Base-by-base conservation (phyloP, 2,329 filamentous ascomycete species). In the Paecilomyces fulvus region DNA sequence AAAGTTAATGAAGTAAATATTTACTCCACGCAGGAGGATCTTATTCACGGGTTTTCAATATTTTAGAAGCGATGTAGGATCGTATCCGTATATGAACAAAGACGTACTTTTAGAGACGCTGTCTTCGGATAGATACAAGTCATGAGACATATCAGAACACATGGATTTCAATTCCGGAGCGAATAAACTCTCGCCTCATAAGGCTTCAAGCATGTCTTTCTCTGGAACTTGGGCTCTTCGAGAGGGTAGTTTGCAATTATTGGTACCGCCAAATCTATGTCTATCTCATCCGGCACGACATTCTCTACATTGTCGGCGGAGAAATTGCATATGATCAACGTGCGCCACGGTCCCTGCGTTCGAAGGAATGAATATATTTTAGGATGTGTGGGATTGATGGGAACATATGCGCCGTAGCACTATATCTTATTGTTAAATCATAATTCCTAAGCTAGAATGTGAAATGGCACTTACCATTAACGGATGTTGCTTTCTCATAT, bases 401-500 rank as follows among this genome's bases (percentile, higher is more conserved):
- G 60, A 5, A 62, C 56, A 33, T 59, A 62, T 31, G 59, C 55
- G 28, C 59, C 60, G 31, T 62, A 60, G 49, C 54, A 59, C 60
- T 62, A 14, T 17, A 17, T 25, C n/a, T 14, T 14, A 3, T 31
- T 10, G 55, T 56, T 30, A 56, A 30, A 10, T 54, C 20, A 25
- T 20, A 52, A 25, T 11, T 30, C 4, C 20, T 21, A 30, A n/a
- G 4, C 7, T 28, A 37, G 11, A 30, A 7, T 8, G 14, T 30
- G 2, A 53, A 17, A 31, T n/a, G 7, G 3, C 9, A 17, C 53
- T 54, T 57, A 62, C 60, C 59, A 62, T 55, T 17, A 60, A 30
- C 3, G 60, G 60, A 48, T 81, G 72, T 33, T 77, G 66, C 61
- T 85, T 85, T 55, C 86, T 77, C 55, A 82, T 64, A 51, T 70